Evolutionary conservation across 1,284 basidiomycete species (phyloP), one percentile per base, ranked within the genome.

Genomic region (Peniophora sp.): DNA sequence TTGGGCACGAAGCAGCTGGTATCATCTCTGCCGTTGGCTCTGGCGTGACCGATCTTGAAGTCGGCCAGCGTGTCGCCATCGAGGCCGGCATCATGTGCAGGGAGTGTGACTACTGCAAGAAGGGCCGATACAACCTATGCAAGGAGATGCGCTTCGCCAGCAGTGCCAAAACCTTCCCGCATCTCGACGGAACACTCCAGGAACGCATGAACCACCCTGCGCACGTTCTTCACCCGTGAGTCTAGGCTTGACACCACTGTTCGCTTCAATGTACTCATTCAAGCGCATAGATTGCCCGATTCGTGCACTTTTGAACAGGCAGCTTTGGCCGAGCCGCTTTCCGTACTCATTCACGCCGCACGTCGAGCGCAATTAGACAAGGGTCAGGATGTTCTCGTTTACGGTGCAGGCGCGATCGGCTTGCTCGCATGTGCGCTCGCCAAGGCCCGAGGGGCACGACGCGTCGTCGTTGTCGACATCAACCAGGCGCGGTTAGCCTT

Each of bases 101-200:
- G 53, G 74, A 74, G 45, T 90, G 87, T 67, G 65, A 70, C 46
- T 81, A 74, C 63, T 89, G 88, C 66, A 59, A 67, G 38, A 74
- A 75, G 47, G 91, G 90, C n/a, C 79, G 91, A 38, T 98, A 97
- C 75, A 97, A 98, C 73, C 82, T 98, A 53, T 98, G 95, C 77
- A 83, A 84, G 59, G 69, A 71, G 59, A 78, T 98, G 83, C 81
- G 91, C 55, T 98, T 97, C 70, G 89, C 88, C 61, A 85, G 81
- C 54, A 87, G 83, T 50, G 95, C 95, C 45, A 92, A 95, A 67
- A 92, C 91, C 10, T 91, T 86, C 67, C 95, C 95, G 45, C 95
- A 98, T 64, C 77, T 89, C 22, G 93, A 97, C 61, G 95, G 95
- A 2, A 96, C 92, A 3, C 78, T 97, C 47, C 89, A 93, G 66